Conservation (phyloP, 768 basidiomycete genomes). For the Kwoniella sp. region DNA sequence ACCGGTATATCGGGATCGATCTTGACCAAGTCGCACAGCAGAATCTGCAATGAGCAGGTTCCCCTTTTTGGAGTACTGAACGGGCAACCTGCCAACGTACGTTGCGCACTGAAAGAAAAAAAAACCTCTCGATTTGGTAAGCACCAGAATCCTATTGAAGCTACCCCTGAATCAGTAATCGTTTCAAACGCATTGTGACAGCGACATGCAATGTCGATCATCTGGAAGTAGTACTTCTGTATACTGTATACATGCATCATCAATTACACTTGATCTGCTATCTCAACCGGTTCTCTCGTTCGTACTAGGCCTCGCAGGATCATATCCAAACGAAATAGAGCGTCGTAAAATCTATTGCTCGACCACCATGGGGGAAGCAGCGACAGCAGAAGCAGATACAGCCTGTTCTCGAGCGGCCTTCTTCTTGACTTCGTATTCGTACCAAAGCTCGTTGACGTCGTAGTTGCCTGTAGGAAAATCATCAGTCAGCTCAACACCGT, state of each 20-base stretch:
- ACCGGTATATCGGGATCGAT: too few relatives aligned
- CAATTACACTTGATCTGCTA: background rate
- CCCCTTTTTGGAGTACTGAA: too few relatives aligned
- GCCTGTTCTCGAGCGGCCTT: conserved; percentile 39
- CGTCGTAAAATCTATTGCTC: conserved; percentile 28
- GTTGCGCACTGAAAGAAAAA: too few relatives aligned
- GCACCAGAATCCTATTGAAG: too few relatives aligned
- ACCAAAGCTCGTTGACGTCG: conserved; percentile 86
- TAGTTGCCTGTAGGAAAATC: conserved; percentile 70
- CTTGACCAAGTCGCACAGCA: too few relatives aligned
- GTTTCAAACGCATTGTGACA: too few relatives aligned
- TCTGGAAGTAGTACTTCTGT: too few relatives aligned
- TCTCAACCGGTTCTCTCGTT: background rate
- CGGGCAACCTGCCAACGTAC: too few relatives aligned
- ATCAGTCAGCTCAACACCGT: conserved; percentile 25
- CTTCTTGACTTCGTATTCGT: conserved; percentile 63
- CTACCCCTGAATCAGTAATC: too few relatives aligned
- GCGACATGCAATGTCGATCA: too few relatives aligned
- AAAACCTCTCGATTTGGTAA: too few relatives aligned
- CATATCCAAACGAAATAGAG: background rate
- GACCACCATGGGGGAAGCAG: conserved; percentile 26
- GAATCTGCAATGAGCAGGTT: too few relatives aligned
- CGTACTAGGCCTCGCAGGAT: background rate
- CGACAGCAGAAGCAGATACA: conserved; percentile 24
- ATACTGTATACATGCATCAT: background rate